A percentile compares a stretch with the other conserved stretches of the same genome.
Conservation (phyloP, 306 rosid genomes). For the barrel medic (Medicago truncatula) region MtrunA17r5.0-ANR NC_053047.1:33257001-33257500, state of each 20-base stretch:
- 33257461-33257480: neutral
- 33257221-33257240: neutral
- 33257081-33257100: neutral
- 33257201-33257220: neutral
- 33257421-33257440: neutral
- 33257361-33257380: neutral
- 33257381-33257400: neutral
- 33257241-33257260: neutral
- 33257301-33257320: neutral
- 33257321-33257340: neutral
- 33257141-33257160: neutral
- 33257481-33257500: neutral
- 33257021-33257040: neutral
- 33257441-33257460: neutral
- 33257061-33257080: neutral
- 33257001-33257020: slow-evolving; percentile 22
- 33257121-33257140: neutral
- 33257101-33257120: slow-evolving; percentile 1
- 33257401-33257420: neutral
- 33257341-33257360: neutral
- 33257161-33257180: neutral
- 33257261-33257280: neutral
- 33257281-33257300: neutral
- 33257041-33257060: neutral
- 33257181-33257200: neutral